Percentiles rank a stretch among this genome's conserved stretches.
Evolutionary conservation across 2,329 filamentous ascomycete genomes (phyloP).

Genomic region (Penicillium sp.): DNA sequence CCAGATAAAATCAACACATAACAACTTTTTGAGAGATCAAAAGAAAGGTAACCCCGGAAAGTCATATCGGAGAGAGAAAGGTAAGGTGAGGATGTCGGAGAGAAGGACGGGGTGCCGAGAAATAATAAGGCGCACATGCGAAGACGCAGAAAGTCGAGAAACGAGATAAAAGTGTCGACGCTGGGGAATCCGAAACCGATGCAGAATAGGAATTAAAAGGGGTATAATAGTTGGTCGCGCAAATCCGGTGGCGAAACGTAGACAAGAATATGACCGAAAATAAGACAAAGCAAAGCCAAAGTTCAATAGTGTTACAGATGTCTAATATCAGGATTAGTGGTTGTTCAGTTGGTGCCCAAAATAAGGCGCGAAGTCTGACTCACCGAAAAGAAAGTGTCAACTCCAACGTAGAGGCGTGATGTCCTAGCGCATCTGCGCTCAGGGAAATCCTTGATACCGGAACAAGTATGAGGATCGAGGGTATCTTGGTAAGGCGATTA

Average conservation of each 20-base stretch:
- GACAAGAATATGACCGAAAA: constrained; percentile 18
- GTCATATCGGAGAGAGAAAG: constrained; percentile 10
- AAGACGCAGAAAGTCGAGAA: constrained; percentile 13
- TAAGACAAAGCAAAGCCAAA: constrained; percentile 7
- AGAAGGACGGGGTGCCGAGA: constrained; percentile 14
- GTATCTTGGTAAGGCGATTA: constrained; percentile 22
- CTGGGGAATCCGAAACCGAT: constrained; percentile 28
- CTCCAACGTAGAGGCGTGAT: constrained; percentile 29
- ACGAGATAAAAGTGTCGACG: constrained; percentile 19
- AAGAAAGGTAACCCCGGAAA: constrained; percentile 1
- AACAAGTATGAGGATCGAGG: constrained; percentile 18
- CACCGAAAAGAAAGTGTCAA: constrained; percentile 28
- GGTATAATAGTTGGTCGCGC: constrained; percentile 27
- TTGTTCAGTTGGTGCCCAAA: constrained; percentile 23
- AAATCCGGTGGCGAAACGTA: constrained; percentile 19
- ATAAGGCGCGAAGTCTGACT: constrained; percentile 19
- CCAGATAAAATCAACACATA: constrained; percentile 6
- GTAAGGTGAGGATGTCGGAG: constrained; percentile 2
- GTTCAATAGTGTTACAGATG: constrained; percentile 33
- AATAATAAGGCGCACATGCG: constrained; percentile 10
- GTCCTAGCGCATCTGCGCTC: constrained; percentile 25
- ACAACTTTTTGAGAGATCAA: constrained; percentile 3
- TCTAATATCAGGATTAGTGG: constrained; percentile 17
- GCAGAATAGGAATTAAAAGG: constrained; percentile 28
- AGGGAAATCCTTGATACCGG: constrained; percentile 12